phyloP scores from a whole-genome alignment of 78 protist species.

The Fonticula alba region DNA sequence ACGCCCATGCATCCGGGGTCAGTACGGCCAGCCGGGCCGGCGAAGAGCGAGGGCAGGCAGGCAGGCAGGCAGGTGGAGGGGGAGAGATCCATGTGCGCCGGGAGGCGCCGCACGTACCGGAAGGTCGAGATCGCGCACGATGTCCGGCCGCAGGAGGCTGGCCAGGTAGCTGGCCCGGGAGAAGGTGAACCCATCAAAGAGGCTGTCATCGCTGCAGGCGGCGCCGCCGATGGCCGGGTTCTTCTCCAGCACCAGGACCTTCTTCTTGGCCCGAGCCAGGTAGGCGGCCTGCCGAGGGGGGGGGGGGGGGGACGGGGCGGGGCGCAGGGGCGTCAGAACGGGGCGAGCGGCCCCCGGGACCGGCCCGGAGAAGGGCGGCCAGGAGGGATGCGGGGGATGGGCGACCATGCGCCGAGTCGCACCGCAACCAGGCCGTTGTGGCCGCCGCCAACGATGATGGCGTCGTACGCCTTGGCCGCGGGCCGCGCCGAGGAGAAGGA shows the following conservation, averaged over 20 bases:
- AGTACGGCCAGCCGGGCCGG: no score
- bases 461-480: conserved; percentile 5
- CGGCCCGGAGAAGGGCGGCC: no score
- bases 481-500: no score
- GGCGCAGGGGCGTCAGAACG: background rate
- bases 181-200: conserved; percentile 36
- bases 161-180: conserved; percentile 33
- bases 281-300: background rate
- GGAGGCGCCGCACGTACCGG: no score
- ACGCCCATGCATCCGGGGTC: no score
- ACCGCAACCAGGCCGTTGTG: conserved; percentile 33
- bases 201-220: conserved; percentile 40
- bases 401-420: conserved; percentile 9
- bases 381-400: no score
- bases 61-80: background rate
- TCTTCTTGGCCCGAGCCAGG: background rate
- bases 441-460: conserved; percentile 33
- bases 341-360: no score
- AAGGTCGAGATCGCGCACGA: conserved; percentile 20
- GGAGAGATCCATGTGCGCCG: no score
- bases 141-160: conserved; percentile 16
- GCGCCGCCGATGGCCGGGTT: conserved; percentile 33
- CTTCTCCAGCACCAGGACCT: conserved; percentile 20
- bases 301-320: background rate
- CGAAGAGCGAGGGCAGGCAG: no score